Base-by-base conservation (phyloP, 2,329 filamentous ascomycete species). In the Neurospora sp. region DNA sequence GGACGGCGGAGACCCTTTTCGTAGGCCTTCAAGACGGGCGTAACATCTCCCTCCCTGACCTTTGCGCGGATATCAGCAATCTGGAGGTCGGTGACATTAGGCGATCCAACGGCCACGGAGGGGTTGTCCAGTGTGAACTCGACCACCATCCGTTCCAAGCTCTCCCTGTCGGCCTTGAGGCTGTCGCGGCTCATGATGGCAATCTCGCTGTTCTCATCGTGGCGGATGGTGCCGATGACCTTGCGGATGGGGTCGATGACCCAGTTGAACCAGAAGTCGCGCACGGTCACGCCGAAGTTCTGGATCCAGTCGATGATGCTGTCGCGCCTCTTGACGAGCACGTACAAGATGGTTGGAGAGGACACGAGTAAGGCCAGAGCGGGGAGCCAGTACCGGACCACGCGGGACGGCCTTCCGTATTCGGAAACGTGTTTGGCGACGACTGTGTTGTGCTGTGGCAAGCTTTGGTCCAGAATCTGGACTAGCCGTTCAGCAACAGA, bases 181-280 rank as follows among this genome's bases (percentile, higher is more conserved):
- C 93, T 97, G 74, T 95, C 91, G 71, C 93, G 92, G 81, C 93
- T 97, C 91, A 99, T 96, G 74, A 99, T 92, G 65, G 95, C 96
- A 73, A 99, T 95, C 78, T 98, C 95, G 77, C 93, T 97, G 74
- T 89, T 91, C 75, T 92, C 89, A 76, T 98, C 93, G 79, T 98
- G 96, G 5, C 95, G 89, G 74, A 99, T 98, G 0, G 96, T 99
- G 67, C 91, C 89, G 70, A 99, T 87, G 19, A 99, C 85, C 78
- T 93, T 95, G 75, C 88, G 88, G 0, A 89, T 85, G 0, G 96
- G 96, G 73, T 97, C 91, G 11, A 99, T 83, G 3, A 99, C 91
- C 96, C 96, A 99, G 79, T 99, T 99, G 71, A 89, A 85, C 92
- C 94, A 97, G 78, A 99, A 99, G 79, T 97, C 95, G 69, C 92